phyloP scores from a whole-genome alignment of 2,329 filamentous ascomycete species.

The Xylaria sp. region DNA sequence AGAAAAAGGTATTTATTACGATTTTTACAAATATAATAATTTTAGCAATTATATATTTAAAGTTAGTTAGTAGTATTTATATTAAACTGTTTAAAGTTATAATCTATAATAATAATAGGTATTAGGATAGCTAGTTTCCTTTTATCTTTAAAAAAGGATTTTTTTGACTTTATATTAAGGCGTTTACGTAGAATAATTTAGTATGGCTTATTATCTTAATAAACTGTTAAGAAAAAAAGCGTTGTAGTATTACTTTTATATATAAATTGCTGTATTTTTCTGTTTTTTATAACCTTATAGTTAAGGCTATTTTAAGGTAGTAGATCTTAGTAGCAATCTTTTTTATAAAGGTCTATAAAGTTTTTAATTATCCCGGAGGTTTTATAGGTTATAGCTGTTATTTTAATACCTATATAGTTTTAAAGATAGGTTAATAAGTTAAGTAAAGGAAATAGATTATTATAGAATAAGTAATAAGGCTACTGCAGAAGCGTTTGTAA shows the following conservation, averaged over 20 bases:
- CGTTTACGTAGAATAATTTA: too few relatives aligned
- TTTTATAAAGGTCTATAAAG: background rate
- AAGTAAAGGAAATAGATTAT: constrained; percentile 1
- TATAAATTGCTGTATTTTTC: background rate
- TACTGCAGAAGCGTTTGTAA: too few relatives aligned
- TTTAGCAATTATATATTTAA: background rate
- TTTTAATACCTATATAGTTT: background rate
- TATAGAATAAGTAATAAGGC: background rate
- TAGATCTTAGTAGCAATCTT: background rate
- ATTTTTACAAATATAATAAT: background rate
- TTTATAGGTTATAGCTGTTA: background rate
- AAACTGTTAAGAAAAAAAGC: background rate
- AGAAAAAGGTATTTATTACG: background rate
- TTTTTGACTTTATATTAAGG: too few relatives aligned
- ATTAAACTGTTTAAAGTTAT: background rate
- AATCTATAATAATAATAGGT: background rate
- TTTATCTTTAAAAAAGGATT: too few relatives aligned
- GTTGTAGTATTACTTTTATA: background rate
- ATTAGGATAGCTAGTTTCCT: too few relatives aligned
- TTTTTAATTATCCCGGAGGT: background rate
- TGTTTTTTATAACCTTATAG: background rate
- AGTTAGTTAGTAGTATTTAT: background rate
- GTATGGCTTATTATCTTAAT: background rate
- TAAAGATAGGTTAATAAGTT: background rate
- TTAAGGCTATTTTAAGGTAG: background rate